Evolutionary conservation across 2,329 filamentous ascomycete genomes (phyloP).

Genomic region (Exserohilum turcica): DNA sequence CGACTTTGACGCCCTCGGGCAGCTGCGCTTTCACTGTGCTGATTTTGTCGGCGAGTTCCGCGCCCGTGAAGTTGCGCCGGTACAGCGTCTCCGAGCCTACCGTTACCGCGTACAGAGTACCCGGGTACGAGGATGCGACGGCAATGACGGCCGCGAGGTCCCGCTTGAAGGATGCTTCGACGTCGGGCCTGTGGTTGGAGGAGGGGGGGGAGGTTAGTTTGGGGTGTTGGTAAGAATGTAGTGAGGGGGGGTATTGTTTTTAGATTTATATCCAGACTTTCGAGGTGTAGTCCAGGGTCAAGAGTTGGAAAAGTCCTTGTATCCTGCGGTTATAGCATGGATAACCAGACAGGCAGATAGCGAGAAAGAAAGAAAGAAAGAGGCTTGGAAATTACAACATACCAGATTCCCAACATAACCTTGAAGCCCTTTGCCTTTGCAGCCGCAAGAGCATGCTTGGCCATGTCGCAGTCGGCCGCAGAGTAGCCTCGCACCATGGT

Average conservation of each 20-base stretch:
- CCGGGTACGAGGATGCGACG: conserved; percentile 56
- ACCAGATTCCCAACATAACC: conserved; percentile 71
- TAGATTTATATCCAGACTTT: too few species aligned
- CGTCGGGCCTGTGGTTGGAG: conserved; percentile 62
- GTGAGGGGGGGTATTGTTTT: too few species aligned
- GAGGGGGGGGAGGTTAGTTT: too few species aligned
- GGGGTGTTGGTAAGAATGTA: too few species aligned
- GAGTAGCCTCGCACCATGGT: conserved; percentile 70
- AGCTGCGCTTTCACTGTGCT: conserved; percentile 63
- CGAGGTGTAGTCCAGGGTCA: too few species aligned
- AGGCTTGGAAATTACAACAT: too few species aligned
- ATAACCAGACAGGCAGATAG: too few species aligned
- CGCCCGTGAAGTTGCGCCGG: conserved; percentile 68
- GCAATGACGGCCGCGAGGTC: conserved; percentile 64
- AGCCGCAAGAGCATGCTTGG: conserved; percentile 66
- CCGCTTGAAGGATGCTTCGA: conserved; percentile 63
- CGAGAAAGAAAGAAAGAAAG: too few species aligned
- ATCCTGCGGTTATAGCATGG: too few species aligned
- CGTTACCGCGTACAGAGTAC: conserved; percentile 69
- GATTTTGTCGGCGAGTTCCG: conserved; percentile 65
- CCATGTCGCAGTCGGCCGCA: conserved; percentile 68
- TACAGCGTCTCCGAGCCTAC: conserved; percentile 74
- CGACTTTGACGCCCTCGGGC: conserved; percentile 60
- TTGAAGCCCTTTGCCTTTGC: conserved; percentile 68
- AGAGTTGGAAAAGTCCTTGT: too few species aligned